These are phyloP conservation scores for Spergularia bocconei DNA, from an alignment of 148 eudicot species.

Conservation along the genomic window DNA sequence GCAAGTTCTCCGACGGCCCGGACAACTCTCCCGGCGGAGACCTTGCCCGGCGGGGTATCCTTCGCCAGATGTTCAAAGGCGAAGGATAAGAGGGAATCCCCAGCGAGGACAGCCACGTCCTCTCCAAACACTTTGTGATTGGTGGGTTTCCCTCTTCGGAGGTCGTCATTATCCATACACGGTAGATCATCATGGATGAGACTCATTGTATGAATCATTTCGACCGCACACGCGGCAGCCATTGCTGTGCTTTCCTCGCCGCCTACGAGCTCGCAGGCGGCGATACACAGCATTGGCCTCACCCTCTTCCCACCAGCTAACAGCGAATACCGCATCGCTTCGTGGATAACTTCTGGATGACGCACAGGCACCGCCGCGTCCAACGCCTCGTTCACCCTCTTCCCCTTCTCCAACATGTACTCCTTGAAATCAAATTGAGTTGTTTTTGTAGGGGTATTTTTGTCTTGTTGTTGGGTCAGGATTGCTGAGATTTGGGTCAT, in stretches of 20 bases:
- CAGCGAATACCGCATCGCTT: constrained; percentile 65
- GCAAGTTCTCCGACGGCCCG: constrained; percentile 51
- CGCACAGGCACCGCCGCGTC: constrained; percentile 39
- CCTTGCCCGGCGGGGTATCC: constrained; percentile 28
- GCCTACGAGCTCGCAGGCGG: constrained; percentile 73
- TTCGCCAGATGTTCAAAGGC: constrained; percentile 56
- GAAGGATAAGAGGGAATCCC: constrained; percentile 55
- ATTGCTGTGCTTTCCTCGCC: constrained; percentile 47
- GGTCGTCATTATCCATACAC: constrained; percentile 74
- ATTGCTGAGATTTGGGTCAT: constrained; percentile 34
- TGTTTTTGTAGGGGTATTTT: constrained; percentile 12
- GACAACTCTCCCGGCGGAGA: constrained; percentile 31
- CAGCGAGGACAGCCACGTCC: constrained; percentile 59
- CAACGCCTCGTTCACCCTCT: constrained; percentile 45
- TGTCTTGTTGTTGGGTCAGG: constrained; percentile 39
- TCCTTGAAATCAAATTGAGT: constrained; percentile 44
- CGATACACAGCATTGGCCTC: constrained; percentile 64
- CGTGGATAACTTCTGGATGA: constrained; percentile 49
- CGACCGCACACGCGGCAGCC: constrained; percentile 69
- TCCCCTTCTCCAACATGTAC: constrained; percentile 46
- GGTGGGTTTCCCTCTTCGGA: constrained; percentile 66
- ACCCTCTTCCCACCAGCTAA: constrained; percentile 80
- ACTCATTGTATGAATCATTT: constrained; percentile 82
- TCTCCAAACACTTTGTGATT: constrained; percentile 68
- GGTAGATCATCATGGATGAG: constrained; percentile 71